These are phyloP conservation scores for Arctium minus DNA, from an alignment of 129 eudicot species.

Conservation along the genomic window DNA sequence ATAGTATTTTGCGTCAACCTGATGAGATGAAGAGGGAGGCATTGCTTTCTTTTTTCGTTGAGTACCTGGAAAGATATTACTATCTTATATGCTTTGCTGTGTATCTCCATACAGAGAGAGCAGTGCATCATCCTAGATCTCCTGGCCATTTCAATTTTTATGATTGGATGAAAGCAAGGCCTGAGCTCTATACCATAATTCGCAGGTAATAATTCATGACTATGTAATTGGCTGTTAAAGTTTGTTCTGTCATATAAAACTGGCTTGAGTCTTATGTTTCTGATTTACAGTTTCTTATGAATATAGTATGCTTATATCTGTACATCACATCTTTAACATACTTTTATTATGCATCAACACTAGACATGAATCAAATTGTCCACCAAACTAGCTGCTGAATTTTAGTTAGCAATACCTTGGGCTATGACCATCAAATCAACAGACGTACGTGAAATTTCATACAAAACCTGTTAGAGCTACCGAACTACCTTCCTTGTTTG, in stretches of 20 bases:
- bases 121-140: conserved; percentile 43
- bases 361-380: background rate
- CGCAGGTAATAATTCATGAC: conserved; percentile 60
- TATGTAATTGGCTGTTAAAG: background rate
- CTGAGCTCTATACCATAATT: conserved; percentile 84
- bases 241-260: background rate
- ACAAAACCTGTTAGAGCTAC: background rate
- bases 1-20: conserved; percentile 75
- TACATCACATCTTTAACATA: background rate
- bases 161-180: conserved; percentile 98
- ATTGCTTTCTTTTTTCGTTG: conserved; percentile 93
- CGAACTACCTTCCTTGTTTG: too few species aligned
- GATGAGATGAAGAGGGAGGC: conserved; percentile 99
- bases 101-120: conserved; percentile 84
- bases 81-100: conserved; percentile 96
- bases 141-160: conserved; percentile 53
- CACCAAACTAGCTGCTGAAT: background rate
- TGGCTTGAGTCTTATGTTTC: background rate
- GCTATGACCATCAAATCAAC: background rate
- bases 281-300: background rate
- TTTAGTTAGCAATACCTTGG: background rate
- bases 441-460: background rate
- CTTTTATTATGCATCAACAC: background rate
- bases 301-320: background rate
- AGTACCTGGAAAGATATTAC: conserved; percentile 96